phyloP scores from a whole-genome alignment of 2,329 filamentous ascomycete species.

The Ceratocystis alfenasii region DNA sequence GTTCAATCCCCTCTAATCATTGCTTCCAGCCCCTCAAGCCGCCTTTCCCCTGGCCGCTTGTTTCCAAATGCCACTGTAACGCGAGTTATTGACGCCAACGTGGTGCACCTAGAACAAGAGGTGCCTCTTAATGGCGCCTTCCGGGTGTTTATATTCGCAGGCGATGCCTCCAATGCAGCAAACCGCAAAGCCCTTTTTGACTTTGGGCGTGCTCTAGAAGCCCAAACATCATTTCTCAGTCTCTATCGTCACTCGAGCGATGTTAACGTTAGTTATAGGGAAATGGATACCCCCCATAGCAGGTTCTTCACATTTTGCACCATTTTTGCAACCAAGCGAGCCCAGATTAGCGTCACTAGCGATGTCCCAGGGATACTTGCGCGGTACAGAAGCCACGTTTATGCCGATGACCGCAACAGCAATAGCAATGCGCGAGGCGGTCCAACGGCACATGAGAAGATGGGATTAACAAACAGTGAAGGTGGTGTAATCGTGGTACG shows the following conservation, averaged over 20 bases:
- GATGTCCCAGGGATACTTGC: slow-evolving; percentile 59
- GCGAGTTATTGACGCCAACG: slow-evolving; percentile 75
- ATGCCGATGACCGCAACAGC: slow-evolving; percentile 59
- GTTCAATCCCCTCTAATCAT: slow-evolving; percentile 60
- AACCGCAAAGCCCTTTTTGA: slow-evolving; percentile 55
- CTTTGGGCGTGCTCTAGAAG: slow-evolving; percentile 52
- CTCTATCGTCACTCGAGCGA: slow-evolving; percentile 52
- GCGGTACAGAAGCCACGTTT: slow-evolving; percentile 70
- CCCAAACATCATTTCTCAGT: slow-evolving; percentile 59
- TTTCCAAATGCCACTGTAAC: slow-evolving; percentile 73
- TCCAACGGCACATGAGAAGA: slow-evolving; percentile 63
- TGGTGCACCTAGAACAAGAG: slow-evolving; percentile 81
- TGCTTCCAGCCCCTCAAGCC: slow-evolving; percentile 44
- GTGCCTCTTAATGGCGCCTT: slow-evolving; percentile 81
- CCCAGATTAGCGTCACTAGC: slow-evolving; percentile 58
- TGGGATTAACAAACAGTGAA: slow-evolving; percentile 61
- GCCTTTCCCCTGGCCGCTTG: slow-evolving; percentile 58
- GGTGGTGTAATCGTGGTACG: slow-evolving; percentile 75
- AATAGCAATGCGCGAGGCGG: slow-evolving; percentile 43
- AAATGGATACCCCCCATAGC: slow-evolving; percentile 74
- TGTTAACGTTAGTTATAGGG: slow-evolving; percentile 56
- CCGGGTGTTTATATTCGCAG: slow-evolving; percentile 77
- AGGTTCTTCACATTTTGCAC: slow-evolving; percentile 69
- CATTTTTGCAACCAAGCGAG: slow-evolving; percentile 56
- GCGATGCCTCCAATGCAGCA: slow-evolving; percentile 39